Percentiles rank a stretch among this genome's conserved stretches.
Evolutionary conservation across 2,329 filamentous ascomycete species (phyloP).

Genomic region (Cladobotryum protrusum): DNA sequence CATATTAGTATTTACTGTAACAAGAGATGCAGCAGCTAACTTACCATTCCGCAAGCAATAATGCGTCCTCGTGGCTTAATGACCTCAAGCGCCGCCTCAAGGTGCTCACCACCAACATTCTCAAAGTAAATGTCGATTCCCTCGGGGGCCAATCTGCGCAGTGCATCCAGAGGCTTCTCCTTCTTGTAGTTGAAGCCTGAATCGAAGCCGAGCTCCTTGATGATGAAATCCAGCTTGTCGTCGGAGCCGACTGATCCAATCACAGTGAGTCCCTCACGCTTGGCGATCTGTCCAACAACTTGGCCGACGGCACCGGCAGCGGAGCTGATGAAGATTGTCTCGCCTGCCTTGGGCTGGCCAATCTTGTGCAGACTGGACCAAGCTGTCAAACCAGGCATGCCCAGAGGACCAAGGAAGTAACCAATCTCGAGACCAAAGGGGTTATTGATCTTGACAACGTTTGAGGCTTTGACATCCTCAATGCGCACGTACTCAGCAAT

Average conservation of each 20-base stretch:
- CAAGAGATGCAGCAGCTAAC: slow-evolving; percentile 14
- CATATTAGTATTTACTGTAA: fast-evolving
- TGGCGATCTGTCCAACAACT: slow-evolving; percentile 76
- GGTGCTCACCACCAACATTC: slow-evolving; percentile 48
- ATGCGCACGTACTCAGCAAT: slow-evolving; percentile 65
- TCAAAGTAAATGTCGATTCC: slow-evolving; percentile 66
- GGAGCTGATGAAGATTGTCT: slow-evolving; percentile 76
- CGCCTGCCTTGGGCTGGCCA: slow-evolving; percentile 56
- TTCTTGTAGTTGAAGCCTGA: slow-evolving; percentile 84
- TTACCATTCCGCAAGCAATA: slow-evolving; percentile 55
- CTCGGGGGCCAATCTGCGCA: slow-evolving; percentile 64
- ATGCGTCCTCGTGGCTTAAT: slow-evolving; percentile 62
- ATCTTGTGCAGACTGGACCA: slow-evolving; percentile 64
- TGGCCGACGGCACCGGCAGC: slow-evolving; percentile 79
- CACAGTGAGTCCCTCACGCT: slow-evolving; percentile 71
- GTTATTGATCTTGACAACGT: slow-evolving; percentile 57
- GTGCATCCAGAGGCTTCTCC: slow-evolving; percentile 61
- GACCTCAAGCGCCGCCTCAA: slow-evolving; percentile 38
- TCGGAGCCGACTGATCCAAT: slow-evolving; percentile 76
- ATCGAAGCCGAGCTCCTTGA: slow-evolving; percentile 46
- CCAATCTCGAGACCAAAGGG: slow-evolving; percentile 59
- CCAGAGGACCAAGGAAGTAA: slow-evolving; percentile 66
- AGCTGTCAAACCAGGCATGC: slow-evolving; percentile 57
- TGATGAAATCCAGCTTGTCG: slow-evolving; percentile 66
- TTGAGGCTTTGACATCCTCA: slow-evolving; percentile 33